phyloP scores from a whole-genome alignment of 2,329 filamentous ascomycete genomes.

The Venturiaceae sp. region DNA sequence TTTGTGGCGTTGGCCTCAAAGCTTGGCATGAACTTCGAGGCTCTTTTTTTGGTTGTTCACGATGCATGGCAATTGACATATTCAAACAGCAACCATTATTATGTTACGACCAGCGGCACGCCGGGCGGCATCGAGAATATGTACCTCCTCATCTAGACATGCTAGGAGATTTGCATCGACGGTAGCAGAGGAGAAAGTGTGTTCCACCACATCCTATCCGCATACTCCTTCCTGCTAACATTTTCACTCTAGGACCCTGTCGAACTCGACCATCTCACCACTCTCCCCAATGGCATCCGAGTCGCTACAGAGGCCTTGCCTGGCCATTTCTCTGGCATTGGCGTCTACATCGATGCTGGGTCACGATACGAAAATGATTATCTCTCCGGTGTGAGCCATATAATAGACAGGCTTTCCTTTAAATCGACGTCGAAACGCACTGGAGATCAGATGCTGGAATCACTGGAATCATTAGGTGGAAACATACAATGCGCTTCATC shows the following conservation, averaged over 20 bases:
- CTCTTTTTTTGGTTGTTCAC: not conserved
- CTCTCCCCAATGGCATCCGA: slow-evolving; percentile 81
- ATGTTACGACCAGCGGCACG: slow-evolving; percentile 4
- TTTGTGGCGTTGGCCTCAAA: too few species aligned
- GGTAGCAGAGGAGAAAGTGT: slow-evolving; percentile 7
- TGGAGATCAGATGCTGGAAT: slow-evolving; percentile 78
- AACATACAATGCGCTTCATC: slow-evolving; percentile 97
- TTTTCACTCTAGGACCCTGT: slow-evolving; percentile 65
- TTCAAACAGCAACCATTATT: not conserved
- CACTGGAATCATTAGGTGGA: slow-evolving; percentile 78
- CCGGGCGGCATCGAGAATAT: not conserved
- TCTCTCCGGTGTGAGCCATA: slow-evolving; percentile 85
- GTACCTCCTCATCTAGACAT: not conserved
- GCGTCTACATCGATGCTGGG: slow-evolving; percentile 91
- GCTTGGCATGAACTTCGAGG: not conserved
- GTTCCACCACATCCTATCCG: not conserved
- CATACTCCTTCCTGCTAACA: not conserved
- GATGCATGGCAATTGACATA: not conserved
- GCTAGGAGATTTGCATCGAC: not conserved
- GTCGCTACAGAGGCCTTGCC: slow-evolving; percentile 92
- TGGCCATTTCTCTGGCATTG: slow-evolving; percentile 88
- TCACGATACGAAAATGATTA: slow-evolving; percentile 85
- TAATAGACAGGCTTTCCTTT: slow-evolving; percentile 92
- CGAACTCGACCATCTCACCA: slow-evolving; percentile 80
- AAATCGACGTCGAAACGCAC: slow-evolving; percentile 67